Base-by-base conservation (phyloP, 2,329 filamentous ascomycete genomes). In the Monosporascus sp. region DNA sequence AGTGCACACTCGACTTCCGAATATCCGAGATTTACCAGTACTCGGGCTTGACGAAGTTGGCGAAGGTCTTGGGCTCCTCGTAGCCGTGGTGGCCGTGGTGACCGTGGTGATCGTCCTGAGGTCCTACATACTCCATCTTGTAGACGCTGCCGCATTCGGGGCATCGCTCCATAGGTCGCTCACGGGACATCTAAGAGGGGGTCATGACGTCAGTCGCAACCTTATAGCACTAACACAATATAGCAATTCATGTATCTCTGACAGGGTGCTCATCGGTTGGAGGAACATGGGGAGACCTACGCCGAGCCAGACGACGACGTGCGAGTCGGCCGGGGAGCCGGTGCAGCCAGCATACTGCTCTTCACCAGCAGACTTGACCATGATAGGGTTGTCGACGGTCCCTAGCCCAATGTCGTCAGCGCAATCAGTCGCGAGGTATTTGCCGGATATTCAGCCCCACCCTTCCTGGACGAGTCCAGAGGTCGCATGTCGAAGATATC, bases 401-500 rank as follows among this genome's bases (percentile, higher is more conserved):
- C 90, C 89, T 93, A 57, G 48, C 3, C n/a, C 49, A 49, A 22
- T 46, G 24, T 22, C 6, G 55, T 70, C 52, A 71, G 61, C 52
- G 60, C 57, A 50, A 45, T 49, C 51, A 39, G 47, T 39, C 45
- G 49, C 22, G 41, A 46, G n/a, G 37, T 27, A 43, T 15, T 38
- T 22, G 18, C 36, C 35, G 15, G 35, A 22, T 35, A 24, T 46
- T 35, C 25, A 14, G 18, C 45, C 59, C 48, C 80, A 89, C 93
- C 93, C 75, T 83, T 83, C 70, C 94, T 87, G 73, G 88, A 94
- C 60, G 93, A 81, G 73, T 97, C 94, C 66, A 99, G 84, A 60
- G 94, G 94, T 75, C 85, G 87, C 94, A 97, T 96, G 78, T 99
- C 92, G 79, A 99, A 99, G 72, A 97, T 81, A 72, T 99, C 94